Conservation (phyloP, 2,329 filamentous ascomycete species). For the Lasiodiplodia citricola region DNA sequence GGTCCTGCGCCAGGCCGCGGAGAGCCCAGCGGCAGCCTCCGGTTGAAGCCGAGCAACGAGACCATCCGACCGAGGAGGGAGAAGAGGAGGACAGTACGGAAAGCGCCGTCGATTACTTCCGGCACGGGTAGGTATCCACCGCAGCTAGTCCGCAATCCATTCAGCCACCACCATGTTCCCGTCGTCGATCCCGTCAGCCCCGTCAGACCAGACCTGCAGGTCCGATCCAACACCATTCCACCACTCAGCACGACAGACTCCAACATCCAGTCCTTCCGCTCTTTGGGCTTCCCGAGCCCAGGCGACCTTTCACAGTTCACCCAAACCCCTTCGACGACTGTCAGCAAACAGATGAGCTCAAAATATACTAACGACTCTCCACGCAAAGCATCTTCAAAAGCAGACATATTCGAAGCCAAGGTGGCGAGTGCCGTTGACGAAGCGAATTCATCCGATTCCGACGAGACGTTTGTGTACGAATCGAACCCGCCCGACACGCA, state of each 20-base stretch:
- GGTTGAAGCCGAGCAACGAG: constrained; percentile 89
- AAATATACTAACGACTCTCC: constrained; percentile 42
- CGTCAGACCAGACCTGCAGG: constrained; percentile 33
- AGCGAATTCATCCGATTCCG: constrained; percentile 93
- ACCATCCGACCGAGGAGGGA: constrained; percentile 95
- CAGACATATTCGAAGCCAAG: constrained; percentile 97
- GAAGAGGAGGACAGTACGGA: constrained; percentile 79
- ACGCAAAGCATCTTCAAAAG: constrained; percentile 81
- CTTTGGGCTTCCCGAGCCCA: constrained; percentile 7
- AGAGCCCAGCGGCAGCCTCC: constrained; percentile 73
- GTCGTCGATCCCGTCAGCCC: constrained; percentile 13
- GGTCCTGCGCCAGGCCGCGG: constrained; percentile 66
- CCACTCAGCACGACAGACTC: constrained; percentile 5
- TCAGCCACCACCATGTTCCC: constrained; percentile 35
- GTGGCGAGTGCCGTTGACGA: constrained; percentile 96
- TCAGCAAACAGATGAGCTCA: constrained; percentile 17
- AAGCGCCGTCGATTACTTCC: constrained; percentile 72
- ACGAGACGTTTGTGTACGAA: constrained; percentile 98
- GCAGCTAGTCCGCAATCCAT: constrained; percentile 37
- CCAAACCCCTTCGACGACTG: constrained; percentile 12
- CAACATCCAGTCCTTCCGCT: constrained; percentile 4
- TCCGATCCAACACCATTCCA: constrained; percentile 33
- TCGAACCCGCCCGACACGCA: constrained; percentile 79
- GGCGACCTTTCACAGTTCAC: constrained; percentile 9
- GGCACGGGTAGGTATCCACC: constrained; percentile 69